Percentiles rank a stretch among this genome's conserved stretches.
These are phyloP conservation scores for Durusdinium trenchii DNA, from an alignment of 73 alveolate species.

Conservation along the genomic window DNA sequence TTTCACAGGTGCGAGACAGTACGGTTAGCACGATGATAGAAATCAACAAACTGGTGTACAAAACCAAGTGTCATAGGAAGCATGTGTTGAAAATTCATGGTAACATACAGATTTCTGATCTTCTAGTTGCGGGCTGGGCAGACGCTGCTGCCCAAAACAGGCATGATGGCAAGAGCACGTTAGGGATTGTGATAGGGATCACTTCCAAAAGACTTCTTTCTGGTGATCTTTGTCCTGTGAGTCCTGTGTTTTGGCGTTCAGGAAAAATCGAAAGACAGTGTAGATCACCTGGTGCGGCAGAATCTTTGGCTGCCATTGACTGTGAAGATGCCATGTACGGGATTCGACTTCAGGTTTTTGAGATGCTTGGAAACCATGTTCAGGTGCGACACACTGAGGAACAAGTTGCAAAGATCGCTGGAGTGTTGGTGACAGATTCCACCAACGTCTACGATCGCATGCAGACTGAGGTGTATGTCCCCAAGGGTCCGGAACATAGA, in stretches of 20 bases:
- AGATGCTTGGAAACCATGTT: no score
- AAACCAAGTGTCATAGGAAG: no score
- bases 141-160: no score
- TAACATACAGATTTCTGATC: neutral
- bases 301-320: neutral
- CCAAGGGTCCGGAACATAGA: no score
- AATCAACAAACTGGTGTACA: neutral
- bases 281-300: neutral
- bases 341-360: neutral
- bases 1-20: no score
- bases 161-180: no score
- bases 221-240: no score
- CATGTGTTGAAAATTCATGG: neutral
- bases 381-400: neutral
- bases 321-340: neutral
- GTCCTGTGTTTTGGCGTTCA: neutral
- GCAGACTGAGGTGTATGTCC: no score
- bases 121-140: no score
- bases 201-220: no score
- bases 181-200: neutral
- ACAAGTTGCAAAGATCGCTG: neutral
- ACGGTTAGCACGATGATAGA: no score
- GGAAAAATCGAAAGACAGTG: neutral
- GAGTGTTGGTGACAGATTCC: neutral
- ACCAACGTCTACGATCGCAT: no score